Percentiles rank a stretch among this genome's conserved stretches.
These are phyloP conservation scores for Salvia sclarea DNA, from an alignment of 305 asterid genomes.

Conservation along the genomic window DNA sequence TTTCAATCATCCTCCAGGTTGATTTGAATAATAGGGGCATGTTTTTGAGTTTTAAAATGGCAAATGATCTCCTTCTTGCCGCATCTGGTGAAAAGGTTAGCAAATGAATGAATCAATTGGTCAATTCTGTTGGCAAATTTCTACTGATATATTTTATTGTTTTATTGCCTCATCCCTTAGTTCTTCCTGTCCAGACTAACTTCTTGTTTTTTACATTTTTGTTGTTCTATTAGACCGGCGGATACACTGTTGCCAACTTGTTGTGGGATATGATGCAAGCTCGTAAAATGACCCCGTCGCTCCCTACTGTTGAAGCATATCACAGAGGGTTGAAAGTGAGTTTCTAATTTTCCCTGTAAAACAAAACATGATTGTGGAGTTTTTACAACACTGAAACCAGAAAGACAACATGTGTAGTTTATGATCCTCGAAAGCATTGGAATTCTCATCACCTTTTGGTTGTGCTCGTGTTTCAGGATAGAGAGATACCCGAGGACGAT, in stretches of 20 bases:
- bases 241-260: constrained; percentile 77
- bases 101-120: not conserved
- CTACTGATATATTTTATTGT: not conserved
- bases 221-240: constrained; percentile 64
- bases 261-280: constrained; percentile 90
- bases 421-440: not conserved
- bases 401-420: not conserved
- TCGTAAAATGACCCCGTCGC: constrained; percentile 49
- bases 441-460: not conserved
- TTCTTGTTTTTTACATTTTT: not conserved
- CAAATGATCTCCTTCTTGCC: constrained; percentile 66
- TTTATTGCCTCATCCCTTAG: not conserved
- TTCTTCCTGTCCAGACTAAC: constrained; percentile 6
- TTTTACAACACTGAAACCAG: not conserved
- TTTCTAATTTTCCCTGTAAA: constrained; percentile 3
- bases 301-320: constrained; percentile 74
- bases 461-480: constrained; percentile 49
- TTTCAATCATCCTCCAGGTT: constrained; percentile 44
- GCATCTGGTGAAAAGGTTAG: constrained; percentile 94
- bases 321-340: constrained; percentile 75
- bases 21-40: constrained; percentile 56
- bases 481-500: constrained; percentile 85
- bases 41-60: constrained; percentile 50
- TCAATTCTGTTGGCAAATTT: constrained; percentile 14
- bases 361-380: not conserved